Evolutionary conservation across 176 grass and related monocot genomes (phyloP).

Genomic region (Otatea glauca): DNA sequence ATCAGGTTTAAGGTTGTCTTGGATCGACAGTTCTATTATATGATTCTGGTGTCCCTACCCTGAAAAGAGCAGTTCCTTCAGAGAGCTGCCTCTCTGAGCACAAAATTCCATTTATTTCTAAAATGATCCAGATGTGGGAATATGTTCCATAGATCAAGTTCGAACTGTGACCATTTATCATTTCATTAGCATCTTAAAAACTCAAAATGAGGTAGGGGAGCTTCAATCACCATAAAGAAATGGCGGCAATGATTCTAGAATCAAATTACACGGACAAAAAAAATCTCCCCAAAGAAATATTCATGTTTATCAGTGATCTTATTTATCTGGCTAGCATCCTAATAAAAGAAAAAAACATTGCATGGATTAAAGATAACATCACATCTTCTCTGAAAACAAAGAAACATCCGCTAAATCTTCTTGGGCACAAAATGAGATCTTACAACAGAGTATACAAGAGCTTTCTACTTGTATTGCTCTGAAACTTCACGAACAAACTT

Average conservation of each 20-base stretch:
- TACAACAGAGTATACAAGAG: slow-evolving; percentile 37
- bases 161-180: background rate
- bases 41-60: background rate
- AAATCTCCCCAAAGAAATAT: slow-evolving; percentile 1
- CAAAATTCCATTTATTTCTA: background rate
- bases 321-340: slow-evolving; percentile 51
- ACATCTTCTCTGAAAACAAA: slow-evolving; percentile 19
- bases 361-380: slow-evolving; percentile 20
- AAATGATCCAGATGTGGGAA: slow-evolving; percentile 4
- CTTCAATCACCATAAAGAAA: slow-evolving; percentile 15
- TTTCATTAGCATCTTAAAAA: background rate
- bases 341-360: slow-evolving; percentile 11
- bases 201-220: background rate
- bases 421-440: slow-evolving; percentile 39
- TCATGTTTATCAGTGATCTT: slow-evolving; percentile 43
- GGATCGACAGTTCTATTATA: background rate
- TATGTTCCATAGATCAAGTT: background rate
- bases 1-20: background rate
- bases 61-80: background rate
- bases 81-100: background rate
- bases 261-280: background rate
- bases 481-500: slow-evolving; percentile 81
- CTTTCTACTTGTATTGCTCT: slow-evolving; percentile 68
- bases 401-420: slow-evolving; percentile 30
- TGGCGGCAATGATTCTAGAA: background rate